Base-by-base conservation (phyloP, 345 rosid species). In the Eucalyptus sp. region DNA sequence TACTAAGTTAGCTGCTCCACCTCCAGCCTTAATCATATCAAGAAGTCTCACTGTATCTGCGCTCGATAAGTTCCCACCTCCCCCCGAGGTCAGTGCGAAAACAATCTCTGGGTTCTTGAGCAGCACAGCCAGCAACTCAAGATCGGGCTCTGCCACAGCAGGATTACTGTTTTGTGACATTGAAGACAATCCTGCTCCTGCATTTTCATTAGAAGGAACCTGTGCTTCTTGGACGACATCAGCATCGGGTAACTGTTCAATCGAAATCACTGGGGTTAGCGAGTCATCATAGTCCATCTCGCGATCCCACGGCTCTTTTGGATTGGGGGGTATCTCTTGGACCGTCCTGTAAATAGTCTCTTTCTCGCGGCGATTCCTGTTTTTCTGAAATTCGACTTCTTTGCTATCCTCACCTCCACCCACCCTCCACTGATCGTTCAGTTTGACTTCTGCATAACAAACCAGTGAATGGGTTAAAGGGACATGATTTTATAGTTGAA, bases 221-320 rank as follows among this genome's bases (percentile, higher is more conserved):
- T 91, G 92, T 58, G 93, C 94, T 90, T 95, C 88, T 87, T 95
- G 98, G 86, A 92, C 85, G 68, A 33, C 90, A 64, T 94, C 98
- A 33, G 91, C 90, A 90, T 96, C 97, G 48, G 97, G 99, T 86
- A 92, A 94, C 95, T 98, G 99, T 92, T 96, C 96, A 60, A 93
- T 91, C 10, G 98, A 98, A 56, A 98, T 96, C 90, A 94, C 95
- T 18, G 95, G 97, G 86, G 99, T 98, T 93, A 97, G 90, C 80
- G 97, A 89, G 92, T 98, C 99, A 89, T 97, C 99, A 90, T 91
- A 94, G 91, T 98, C 99, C 97, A 98, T 96, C 90, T 98, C 99
- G 33, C 92, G 87, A 92, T 97, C 99, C 99, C 99, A 98, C 10
- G 99, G 99, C 88, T 95, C 99, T 94, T 95, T 98, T 51, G 99